phyloP scores from a whole-genome alignment of 495 filamentous ascomycete genomes.

The Neurospora tetrasperma region DNA sequence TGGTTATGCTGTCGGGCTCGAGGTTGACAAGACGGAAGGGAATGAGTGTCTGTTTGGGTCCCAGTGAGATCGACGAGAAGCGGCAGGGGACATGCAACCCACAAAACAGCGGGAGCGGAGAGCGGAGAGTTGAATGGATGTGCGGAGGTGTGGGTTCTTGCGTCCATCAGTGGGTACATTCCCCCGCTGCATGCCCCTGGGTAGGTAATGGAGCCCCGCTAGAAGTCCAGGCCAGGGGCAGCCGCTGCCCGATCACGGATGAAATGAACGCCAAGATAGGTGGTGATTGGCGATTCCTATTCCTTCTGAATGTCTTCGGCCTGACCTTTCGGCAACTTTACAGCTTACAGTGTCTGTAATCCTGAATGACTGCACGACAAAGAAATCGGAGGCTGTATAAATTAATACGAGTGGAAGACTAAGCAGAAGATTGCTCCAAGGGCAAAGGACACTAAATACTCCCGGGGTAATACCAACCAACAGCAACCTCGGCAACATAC shows the following conservation, averaged over 20 bases:
- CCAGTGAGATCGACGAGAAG: neutral
- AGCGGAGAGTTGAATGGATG: neutral
- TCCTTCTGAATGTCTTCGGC: neutral
- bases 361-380: neutral
- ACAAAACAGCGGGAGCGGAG: neutral
- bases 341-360: neutral
- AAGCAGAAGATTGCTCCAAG: neutral
- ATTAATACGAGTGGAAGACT: neutral
- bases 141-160: neutral
- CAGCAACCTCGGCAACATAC: neutral
- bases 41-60: neutral
- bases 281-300: neutral
- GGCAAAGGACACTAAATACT: neutral
- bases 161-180: neutral
- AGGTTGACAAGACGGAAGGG: neutral
- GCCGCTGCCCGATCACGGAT: neutral
- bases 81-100: neutral
- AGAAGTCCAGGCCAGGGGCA: too few species aligned
- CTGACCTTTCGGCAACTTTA: neutral
- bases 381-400: neutral
- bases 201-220: neutral
- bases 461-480: neutral
- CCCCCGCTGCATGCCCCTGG: too few species aligned
- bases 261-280: neutral
- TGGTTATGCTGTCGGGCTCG: too few species aligned